These are phyloP conservation scores for Phoma herbarum DNA, from an alignment of 2,329 filamentous ascomycete species.

Conservation along the genomic window DNA sequence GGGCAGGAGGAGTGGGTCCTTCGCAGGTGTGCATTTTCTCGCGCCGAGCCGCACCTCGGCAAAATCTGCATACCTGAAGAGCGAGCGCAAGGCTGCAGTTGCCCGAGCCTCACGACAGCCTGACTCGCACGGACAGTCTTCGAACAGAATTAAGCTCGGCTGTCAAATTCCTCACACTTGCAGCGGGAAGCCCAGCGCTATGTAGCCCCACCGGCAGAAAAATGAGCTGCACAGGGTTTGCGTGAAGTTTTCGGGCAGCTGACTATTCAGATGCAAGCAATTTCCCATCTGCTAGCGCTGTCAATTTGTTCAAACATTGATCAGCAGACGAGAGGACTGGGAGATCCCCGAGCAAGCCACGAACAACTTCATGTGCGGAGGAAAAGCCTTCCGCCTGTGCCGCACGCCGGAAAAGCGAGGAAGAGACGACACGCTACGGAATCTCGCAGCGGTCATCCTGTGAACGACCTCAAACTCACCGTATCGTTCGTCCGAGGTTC, in stretches of 20 bases:
- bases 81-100: constrained; percentile 17
- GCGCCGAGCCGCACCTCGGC: constrained; percentile 24
- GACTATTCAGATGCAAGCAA: constrained; percentile 6
- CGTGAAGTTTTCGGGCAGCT: constrained; percentile 2
- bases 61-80: constrained; percentile 4
- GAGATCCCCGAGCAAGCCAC: constrained; percentile 13
- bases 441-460: neutral
- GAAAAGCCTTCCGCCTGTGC: constrained; percentile 1
- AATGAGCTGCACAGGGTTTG: constrained; percentile 19
- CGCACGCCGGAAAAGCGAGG: neutral
- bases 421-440: constrained; percentile 1
- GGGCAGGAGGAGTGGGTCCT: constrained; percentile 4
- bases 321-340: constrained; percentile 7
- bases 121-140: constrained; percentile 13
- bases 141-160: constrained; percentile 11
- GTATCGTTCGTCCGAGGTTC: constrained; percentile 20
- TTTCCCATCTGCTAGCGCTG: constrained; percentile 2
- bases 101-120: neutral
- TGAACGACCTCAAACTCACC: constrained; percentile 14
- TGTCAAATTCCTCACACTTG: constrained; percentile 21
- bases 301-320: neutral
- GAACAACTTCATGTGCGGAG: constrained; percentile 1
- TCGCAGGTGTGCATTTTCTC: constrained; percentile 8
- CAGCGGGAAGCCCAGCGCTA: constrained; percentile 17
- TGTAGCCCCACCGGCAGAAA: constrained; percentile 23